Base-by-base conservation (phyloP, 2,329 filamentous ascomycete species). In the Xylariaceae sp. region DNA sequence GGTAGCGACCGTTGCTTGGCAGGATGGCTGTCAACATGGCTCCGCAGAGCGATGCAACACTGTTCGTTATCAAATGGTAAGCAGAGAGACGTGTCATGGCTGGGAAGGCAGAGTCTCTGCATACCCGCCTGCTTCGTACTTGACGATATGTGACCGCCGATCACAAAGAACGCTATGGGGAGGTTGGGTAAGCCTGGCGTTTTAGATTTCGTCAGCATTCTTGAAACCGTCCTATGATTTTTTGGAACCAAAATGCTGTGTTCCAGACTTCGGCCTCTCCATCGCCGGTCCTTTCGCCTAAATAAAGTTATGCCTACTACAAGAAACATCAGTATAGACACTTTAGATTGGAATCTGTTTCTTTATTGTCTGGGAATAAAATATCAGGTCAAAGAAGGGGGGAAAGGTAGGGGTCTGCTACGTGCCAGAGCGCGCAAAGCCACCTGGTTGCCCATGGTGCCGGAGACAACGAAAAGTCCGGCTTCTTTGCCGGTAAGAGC, bases 401-500 rank as follows among this genome's bases (percentile, higher is more conserved):
- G n/a, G n/a, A n/a, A n/a, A n/a, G n/a, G n/a, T n/a, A n/a, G n/a
- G n/a, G n/a, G n/a, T n/a, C n/a, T n/a, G n/a, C n/a, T 28, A 28
- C 22, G 7, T 28, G 22, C 22, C 60, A 90, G 84, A 1, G 86
- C 78, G 31, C 88, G 85, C 36, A 92, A 76, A 1, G 86, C 82
- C 39, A 93, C 76, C 65, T 92, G 88, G 71, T 92, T 92, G 34
- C 87, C 88, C 88, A 92, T 91, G 1, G 88, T 92, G 5, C 89
- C 89, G 0, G 85, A 88, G 19, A 90, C 77, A 41, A 92, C 88
- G 53, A 92, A 82, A 1, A 91, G 73, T 0, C 78, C 84, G 36
- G 80, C 80, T 61, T 87, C 81, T 61, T 90, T 87, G 55, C 79
- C 78, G 2, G 86, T 82, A 2, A 89, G 75, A 6, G 76, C 66